Evolutionary conservation across 306 rosid genomes (phyloP).

Genomic region (Gillenia trifoliata): DNA sequence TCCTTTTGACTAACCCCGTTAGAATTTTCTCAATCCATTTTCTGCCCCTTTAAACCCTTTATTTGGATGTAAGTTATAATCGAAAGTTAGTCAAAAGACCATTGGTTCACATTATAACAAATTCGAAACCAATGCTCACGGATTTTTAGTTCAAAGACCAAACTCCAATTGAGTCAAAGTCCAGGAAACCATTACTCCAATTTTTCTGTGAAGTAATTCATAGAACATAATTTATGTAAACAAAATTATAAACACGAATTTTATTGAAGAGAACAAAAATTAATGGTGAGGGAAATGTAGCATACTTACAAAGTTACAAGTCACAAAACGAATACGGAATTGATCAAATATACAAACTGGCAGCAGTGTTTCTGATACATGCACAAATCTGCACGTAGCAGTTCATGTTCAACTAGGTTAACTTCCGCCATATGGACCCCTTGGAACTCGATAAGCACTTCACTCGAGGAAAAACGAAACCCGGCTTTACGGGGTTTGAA

Average conservation of each 20-base stretch:
- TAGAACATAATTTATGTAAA: too few species aligned
- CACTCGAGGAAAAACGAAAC: slow-evolving; percentile 76
- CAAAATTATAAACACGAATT: background rate
- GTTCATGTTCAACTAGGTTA: slow-evolving; percentile 36
- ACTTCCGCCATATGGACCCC: slow-evolving; percentile 80
- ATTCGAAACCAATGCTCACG: too few species aligned
- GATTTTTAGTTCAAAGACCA: too few species aligned
- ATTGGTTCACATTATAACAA: too few species aligned
- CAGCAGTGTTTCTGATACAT: background rate
- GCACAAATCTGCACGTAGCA: background rate
- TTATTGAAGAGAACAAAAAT: background rate
- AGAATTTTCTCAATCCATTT: too few species aligned
- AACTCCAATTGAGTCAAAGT: too few species aligned
- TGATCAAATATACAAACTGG: background rate
- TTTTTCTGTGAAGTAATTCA: too few species aligned
- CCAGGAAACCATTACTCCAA: too few species aligned
- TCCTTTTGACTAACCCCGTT: too few species aligned
- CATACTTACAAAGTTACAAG: background rate
- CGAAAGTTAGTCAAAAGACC: too few species aligned
- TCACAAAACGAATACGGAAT: background rate
- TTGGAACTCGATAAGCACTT: slow-evolving; percentile 63
- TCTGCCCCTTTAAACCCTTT: too few species aligned
- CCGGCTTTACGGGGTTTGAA: slow-evolving; percentile 73
- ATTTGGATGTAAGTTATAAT: too few species aligned
- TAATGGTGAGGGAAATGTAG: background rate